Conservation (phyloP, 2,329 filamentous ascomycete species). For the Didymella sp. region DNA sequence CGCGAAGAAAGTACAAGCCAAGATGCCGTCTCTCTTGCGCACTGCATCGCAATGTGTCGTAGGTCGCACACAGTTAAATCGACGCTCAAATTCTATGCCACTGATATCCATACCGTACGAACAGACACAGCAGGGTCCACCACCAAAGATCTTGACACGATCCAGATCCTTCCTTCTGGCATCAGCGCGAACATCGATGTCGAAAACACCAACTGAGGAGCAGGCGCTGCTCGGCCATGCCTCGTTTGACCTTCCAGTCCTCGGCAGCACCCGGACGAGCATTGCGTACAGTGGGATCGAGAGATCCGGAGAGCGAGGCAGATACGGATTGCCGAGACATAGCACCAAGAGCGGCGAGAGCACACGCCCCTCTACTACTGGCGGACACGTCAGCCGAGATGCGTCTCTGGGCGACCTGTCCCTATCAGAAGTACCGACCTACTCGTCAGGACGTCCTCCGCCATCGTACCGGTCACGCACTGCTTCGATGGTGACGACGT, state of each 20-base stretch:
- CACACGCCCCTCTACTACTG: conserved; percentile 26
- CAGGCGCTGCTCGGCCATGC: conserved; percentile 4
- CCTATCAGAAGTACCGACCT: conserved; percentile 44
- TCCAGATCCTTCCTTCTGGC: conserved; percentile 20
- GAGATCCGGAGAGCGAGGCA: conserved; percentile 25
- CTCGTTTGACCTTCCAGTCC: conserved; percentile 7
- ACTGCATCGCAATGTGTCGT: conserved; percentile 24
- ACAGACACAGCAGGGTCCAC: conserved; percentile 10
- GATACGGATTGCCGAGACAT: conserved; percentile 24
- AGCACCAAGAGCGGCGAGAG: conserved; percentile 18
- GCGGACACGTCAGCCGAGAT: conserved; percentile 27
- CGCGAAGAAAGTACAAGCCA: conserved; percentile 40
- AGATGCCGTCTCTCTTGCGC: conserved; percentile 38
- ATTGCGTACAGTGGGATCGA: conserved; percentile 23
- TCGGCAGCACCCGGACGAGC: conserved; percentile 23
- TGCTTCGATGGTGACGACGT: conserved; percentile 40
- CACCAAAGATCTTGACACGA: conserved; percentile 17
- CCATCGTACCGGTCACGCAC: conserved; percentile 46
- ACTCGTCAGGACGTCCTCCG: conserved; percentile 41
- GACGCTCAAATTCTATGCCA: conserved; percentile 38
- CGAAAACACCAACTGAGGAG: conserved; percentile 9
- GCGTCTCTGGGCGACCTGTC: conserved; percentile 44
- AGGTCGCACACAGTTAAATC: conserved; percentile 26
- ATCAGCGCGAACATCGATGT: conserved; percentile 11
- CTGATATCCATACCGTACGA: conserved; percentile 29